Evolutionary conservation across 2,329 filamentous ascomycete genomes (phyloP), one percentile per base, ranked within the genome.

Genomic region (Aspergillus sp.): DNA sequence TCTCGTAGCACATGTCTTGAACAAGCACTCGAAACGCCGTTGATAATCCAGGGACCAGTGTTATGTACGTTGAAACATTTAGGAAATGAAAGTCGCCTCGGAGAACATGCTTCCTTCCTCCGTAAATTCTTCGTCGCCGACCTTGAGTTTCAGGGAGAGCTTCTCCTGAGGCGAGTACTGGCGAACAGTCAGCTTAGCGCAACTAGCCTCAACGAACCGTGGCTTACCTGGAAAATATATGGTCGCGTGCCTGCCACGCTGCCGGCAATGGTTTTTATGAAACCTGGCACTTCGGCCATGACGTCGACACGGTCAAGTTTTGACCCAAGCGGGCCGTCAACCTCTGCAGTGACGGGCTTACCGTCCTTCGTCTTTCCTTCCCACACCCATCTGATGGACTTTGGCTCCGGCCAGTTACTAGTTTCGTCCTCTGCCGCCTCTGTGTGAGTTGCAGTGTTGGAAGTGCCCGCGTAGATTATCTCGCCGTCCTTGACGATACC

Each of bases 61-160:
- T 62, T 67, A 67, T 72, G 62, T 70, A 68, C 66, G 67, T 64
- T 30, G 53, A 59, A 49, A 48, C 63, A 55, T 63, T 74, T 71
- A 88, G 52, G 89, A 92, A 76, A 99, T 96, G 79, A 98, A 99
- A n/a, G 93, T 97, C 3, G 95, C 92, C 79, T 99, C 95, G 56
- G 85, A 86, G 77, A 96, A 96, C 54, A 96, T 77, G 47, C 78
- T 80, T 48, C 95, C 95, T 70, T 92, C 81, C 75, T 98, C 93
- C 17, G 82, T 80, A 60, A 87, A 84, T 68, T 93, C 89, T 67
- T 90, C 82, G 57, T 92, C 92, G 48, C 90, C 92, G 62, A 93
- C 82, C 76, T 93, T 95, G 66, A 99, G 69, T 81, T 95, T 93
- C 65, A 99, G 78, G 15, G 84, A 85, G 56, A 91, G 82, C 68